Evolutionary conservation across 2,329 filamentous ascomycete species (phyloP).

Genomic region (Aspergillus ochraceus): DNA sequence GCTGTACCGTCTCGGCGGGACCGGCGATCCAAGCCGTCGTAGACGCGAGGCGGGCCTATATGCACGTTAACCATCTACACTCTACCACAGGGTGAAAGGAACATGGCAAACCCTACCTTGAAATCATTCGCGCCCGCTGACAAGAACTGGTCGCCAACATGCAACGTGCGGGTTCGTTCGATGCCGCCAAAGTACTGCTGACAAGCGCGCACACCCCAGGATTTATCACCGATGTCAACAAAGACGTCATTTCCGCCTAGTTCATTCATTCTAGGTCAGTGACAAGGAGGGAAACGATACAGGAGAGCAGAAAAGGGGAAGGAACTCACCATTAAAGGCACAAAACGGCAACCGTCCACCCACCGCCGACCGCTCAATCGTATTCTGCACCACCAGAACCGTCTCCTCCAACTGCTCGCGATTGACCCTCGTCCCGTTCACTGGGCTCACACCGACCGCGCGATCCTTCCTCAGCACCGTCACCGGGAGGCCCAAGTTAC

Average conservation of each 20-base stretch:
- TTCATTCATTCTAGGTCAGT: neutral
- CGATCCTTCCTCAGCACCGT: slow-evolving; percentile 83
- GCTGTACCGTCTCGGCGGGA: slow-evolving; percentile 82
- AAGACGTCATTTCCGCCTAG: slow-evolving; percentile 89
- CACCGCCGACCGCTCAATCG: slow-evolving; percentile 76
- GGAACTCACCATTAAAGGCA: slow-evolving; percentile 76
- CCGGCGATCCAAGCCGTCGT: slow-evolving; percentile 98
- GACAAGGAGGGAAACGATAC: neutral
- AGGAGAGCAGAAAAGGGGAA: neutral
- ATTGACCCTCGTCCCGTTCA: slow-evolving; percentile 66
- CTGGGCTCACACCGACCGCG: slow-evolving; percentile 74
- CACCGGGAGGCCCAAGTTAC: slow-evolving; percentile 76
- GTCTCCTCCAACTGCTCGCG: slow-evolving; percentile 94
- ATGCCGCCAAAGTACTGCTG: slow-evolving; percentile 85
- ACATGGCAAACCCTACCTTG: slow-evolving; percentile 56
- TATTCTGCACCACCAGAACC: slow-evolving; percentile 89
- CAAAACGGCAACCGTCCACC: slow-evolving; percentile 79
- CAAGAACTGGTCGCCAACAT: slow-evolving; percentile 94
- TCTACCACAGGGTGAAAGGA: neutral
- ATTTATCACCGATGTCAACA: slow-evolving; percentile 97
- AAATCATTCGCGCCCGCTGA: slow-evolving; percentile 97
- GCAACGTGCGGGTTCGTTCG: slow-evolving; percentile 75
- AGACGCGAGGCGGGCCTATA: slow-evolving; percentile 74
- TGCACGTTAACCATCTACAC: neutral
- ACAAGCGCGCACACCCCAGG: slow-evolving; percentile 89